Evolutionary conservation across 1,284 basidiomycete species (phyloP).

Genomic region (Rhodotorula sp.): DNA sequence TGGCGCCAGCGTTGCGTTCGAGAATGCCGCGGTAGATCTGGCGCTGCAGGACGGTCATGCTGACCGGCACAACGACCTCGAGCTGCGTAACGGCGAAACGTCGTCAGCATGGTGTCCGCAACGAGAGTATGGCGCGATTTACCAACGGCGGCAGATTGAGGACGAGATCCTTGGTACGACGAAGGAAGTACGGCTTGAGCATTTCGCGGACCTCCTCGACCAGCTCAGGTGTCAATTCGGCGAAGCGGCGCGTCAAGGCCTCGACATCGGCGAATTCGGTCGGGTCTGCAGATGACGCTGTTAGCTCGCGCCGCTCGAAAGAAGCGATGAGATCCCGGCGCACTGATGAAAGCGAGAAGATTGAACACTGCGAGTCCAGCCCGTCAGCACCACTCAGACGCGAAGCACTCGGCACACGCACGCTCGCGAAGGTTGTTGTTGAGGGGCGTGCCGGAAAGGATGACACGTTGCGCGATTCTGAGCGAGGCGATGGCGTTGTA

Average conservation of each 20-base stretch:
- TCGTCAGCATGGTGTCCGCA: too few species aligned
- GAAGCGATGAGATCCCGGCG: not conserved
- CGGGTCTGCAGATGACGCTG: constrained; percentile 11
- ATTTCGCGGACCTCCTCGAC: constrained; percentile 71
- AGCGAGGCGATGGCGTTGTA: constrained; percentile 80
- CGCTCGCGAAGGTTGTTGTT: constrained; percentile 91
- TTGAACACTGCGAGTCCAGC: constrained; percentile 62
- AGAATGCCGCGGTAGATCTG: constrained; percentile 72
- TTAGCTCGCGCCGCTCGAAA: not conserved
- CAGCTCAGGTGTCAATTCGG: constrained; percentile 71
- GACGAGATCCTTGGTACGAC: constrained; percentile 88
- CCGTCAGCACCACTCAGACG: not conserved
- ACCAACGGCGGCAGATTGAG: constrained; percentile 89
- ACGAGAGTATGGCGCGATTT: constrained; percentile 10
- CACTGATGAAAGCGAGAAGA: constrained; percentile 78
- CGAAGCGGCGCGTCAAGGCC: constrained; percentile 57
- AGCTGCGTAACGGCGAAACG: constrained; percentile 43
- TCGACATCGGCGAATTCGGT: constrained; percentile 62
- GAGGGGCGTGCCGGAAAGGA: constrained; percentile 83
- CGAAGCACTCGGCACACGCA: not conserved
- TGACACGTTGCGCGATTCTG: constrained; percentile 73
- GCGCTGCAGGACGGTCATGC: constrained; percentile 83
- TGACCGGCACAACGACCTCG: constrained; percentile 79
- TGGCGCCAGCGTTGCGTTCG: constrained; percentile 51
- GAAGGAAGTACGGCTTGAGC: constrained; percentile 86